Base-by-base conservation (phyloP, 2,329 filamentous ascomycete species). In the Pleomassaria siparia region DNA sequence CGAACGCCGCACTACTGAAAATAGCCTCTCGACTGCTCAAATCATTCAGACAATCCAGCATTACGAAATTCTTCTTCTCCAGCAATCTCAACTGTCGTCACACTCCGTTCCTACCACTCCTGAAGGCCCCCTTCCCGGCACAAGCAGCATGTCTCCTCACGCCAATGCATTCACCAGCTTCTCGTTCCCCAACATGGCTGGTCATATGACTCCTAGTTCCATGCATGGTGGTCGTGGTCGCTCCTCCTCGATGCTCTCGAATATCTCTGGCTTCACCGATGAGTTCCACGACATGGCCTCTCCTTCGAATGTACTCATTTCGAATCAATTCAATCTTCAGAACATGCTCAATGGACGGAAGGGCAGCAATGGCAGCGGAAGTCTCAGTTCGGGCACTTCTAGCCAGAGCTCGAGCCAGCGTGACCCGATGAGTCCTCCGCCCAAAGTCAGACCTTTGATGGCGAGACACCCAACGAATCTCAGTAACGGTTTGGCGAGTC, bases 111-210 rank as follows among this genome's bases (percentile, higher is more conserved):
- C 75, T 25, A 71, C 72, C 0, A 84, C 81, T n/a, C 82, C 82
- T n/a, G 82, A 85, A 67, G 80, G 80, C 22, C 75, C 77, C 25
- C 67, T 84, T 12, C 80, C 81, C 20, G 80, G 80, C 46, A 80
- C 79, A 60, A 72, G 43, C 59, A 67, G 46, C 56, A 70, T 55
- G 72, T 66, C 63, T 50, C 65, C 63, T 39, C 55, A 66, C 41
- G 56, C 56, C 51, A 62, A 60, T 16, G 61, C 67, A 18, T 69
- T 69, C 59, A 61, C 64, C 18, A 66, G 62, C 53, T 72, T 69
- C 56, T 66, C 69, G 30, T 72, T 72, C 48, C 67, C 70, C 1
- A 58, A 62, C 16, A 46, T 67, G 43, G 56, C 65, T 16, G 51
- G 53, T 5, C 62, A 64, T 9, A 47, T 64, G 40, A 69, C 67